Percentiles rank a stretch among this genome's conserved stretches.
Evolutionary conservation across 2,329 filamentous ascomycete genomes (phyloP).

Genomic region (Aspergillus caelatus): DNA sequence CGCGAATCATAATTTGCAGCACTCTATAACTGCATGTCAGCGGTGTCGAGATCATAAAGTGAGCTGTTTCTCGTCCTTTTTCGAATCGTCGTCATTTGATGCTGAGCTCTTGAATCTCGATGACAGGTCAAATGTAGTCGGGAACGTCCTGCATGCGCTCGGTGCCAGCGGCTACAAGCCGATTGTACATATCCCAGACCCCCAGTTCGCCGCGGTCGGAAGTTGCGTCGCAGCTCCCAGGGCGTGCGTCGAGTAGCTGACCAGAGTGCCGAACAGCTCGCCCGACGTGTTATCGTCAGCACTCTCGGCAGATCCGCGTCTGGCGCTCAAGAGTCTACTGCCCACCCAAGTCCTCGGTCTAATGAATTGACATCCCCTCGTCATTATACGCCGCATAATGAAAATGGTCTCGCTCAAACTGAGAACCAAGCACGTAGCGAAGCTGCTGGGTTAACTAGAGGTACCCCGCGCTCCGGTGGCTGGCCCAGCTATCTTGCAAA

Average conservation of each 20-base stretch:
- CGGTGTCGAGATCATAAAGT: background rate
- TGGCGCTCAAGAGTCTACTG: background rate
- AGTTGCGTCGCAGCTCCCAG: background rate
- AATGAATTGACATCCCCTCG: background rate
- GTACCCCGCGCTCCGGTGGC: background rate
- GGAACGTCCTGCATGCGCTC: background rate
- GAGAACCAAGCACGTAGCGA: background rate
- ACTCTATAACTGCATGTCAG: background rate
- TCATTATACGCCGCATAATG: background rate
- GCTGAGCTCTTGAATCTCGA: background rate
- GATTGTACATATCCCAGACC: background rate
- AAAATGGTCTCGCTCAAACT: background rate
- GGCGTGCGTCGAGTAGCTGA: background rate
- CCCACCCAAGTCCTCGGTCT: background rate
- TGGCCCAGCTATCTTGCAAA: background rate
- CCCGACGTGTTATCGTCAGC: background rate
- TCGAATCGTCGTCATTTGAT: background rate
- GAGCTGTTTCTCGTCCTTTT: background rate
- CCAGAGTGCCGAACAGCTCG: background rate
- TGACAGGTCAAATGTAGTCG: background rate
- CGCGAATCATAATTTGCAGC: background rate
- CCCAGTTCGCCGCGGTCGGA: background rate
- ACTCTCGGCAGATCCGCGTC: background rate
- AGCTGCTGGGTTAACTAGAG: background rate
- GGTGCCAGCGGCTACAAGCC: background rate